phyloP scores from a whole-genome alignment of 2,329 filamentous ascomycete genomes.

The Geosmithia flava region DNA sequence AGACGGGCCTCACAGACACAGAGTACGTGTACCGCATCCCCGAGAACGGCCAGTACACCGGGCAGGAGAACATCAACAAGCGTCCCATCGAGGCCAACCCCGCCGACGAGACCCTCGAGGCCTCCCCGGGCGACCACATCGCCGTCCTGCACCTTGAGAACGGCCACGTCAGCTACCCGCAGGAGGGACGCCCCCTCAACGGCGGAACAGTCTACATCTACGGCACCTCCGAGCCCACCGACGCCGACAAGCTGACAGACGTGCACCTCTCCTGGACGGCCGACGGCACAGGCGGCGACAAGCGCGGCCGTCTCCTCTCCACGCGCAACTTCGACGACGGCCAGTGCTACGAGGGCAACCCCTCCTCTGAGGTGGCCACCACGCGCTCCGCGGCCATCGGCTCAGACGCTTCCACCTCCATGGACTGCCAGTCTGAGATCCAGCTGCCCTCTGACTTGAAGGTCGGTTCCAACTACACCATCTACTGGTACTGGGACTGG shows the following conservation, averaged over 20 bases:
- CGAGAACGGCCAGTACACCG: conserved; percentile 49
- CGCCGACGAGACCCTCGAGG: conserved; percentile 49
- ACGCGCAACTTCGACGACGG: conserved; percentile 80
- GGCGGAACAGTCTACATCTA: conserved; percentile 66
- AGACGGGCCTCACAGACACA: conserved; percentile 40
- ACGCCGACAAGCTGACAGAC: conserved; percentile 37
- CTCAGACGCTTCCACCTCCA: conserved; percentile 39
- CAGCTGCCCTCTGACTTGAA: conserved; percentile 55
- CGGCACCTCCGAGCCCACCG: conserved; percentile 49
- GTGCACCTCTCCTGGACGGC: conserved; percentile 69
- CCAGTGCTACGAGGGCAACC: conserved; percentile 73
- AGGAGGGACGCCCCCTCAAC: conserved; percentile 49
- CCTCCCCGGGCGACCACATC: conserved; percentile 47
- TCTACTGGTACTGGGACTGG: conserved; percentile 99
- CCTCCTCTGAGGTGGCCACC: conserved; percentile 31
- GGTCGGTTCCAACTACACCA: conserved; percentile 56
- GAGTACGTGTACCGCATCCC: conserved; percentile 44
- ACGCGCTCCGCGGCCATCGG: conserved; percentile 46
- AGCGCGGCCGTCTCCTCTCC: conserved; percentile 62
- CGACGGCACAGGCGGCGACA: conserved; percentile 70
- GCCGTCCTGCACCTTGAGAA: conserved; percentile 63
- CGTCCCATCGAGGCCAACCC: conserved; percentile 21
- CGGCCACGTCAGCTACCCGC: conserved; percentile 55
- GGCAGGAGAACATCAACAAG: conserved; percentile 37
- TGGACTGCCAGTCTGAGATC: conserved; percentile 75